phyloP scores from a whole-genome alignment of 1,284 basidiomycete species.

The Athelia psychrophila region DNA sequence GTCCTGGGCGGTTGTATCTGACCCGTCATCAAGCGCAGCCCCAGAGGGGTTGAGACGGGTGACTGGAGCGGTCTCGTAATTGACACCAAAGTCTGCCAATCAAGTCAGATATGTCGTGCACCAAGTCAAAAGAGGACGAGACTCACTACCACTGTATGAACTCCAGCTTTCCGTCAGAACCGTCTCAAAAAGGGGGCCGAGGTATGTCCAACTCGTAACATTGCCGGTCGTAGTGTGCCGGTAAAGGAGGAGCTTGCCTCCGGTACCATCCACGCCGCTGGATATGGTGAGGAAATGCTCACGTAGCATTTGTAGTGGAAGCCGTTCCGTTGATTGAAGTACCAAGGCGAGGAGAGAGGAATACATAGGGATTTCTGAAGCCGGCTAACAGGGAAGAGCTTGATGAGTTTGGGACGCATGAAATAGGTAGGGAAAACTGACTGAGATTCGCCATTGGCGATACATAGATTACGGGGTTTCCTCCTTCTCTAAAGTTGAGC shows the following conservation, averaged over 20 bases:
- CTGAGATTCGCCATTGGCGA: background rate
- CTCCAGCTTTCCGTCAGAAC: no score
- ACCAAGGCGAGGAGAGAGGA: background rate
- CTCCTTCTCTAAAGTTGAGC: background rate
- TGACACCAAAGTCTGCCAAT: background rate
- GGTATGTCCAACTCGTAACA: no score
- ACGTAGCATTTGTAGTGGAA: background rate
- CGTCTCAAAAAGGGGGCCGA: no score
- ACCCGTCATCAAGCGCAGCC: background rate
- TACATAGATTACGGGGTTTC: background rate
- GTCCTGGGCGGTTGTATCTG: background rate
- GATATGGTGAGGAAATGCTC: background rate
- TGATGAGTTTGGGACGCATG: no score
- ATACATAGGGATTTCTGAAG: conserved; percentile 1
- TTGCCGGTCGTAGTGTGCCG: no score
- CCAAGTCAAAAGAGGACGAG: background rate
- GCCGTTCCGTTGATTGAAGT: background rate
- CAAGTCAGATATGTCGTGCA: background rate
- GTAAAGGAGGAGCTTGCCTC: no score
- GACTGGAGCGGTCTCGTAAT: background rate
- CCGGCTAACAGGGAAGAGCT: background rate
- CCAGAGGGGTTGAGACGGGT: background rate
- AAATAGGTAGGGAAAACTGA: no score
- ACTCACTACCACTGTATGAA: background rate
- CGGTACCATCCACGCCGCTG: no score